Base-by-base conservation (phyloP, 495 filamentous ascomycete genomes). In the Lasiosphaeris hirsuta region DNA sequence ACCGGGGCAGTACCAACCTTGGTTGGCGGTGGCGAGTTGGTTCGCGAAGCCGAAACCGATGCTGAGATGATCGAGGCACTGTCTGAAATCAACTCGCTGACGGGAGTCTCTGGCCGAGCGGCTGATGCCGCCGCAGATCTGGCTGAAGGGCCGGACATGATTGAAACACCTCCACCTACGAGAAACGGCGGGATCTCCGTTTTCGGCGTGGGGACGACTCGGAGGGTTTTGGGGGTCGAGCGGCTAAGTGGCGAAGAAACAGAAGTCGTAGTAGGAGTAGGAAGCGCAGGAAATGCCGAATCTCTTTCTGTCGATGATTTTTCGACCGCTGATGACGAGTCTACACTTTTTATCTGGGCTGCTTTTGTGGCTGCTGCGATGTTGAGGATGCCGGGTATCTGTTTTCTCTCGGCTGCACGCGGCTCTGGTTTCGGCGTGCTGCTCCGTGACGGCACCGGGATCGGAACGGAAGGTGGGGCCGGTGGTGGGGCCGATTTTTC, bases 1-100 rank as follows among this genome's bases (percentile, higher is more conserved):
- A 90, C 79, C 19, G 91, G 87, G 1, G 90, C 90, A 38, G 86
- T 85, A 38, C 90, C 90, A 44, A 93, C 81, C 62, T 81, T 89
- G 19, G 75, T 73, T 1, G 82, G 77, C 0, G 89, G 86, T n/a
- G 92, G 92, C 11, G 92, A 96, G 65, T 82, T 91, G 7, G 90
- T 85, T 40, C 92, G 71, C 15, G 77, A 80, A 15, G 72, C 83
- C n/a, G 92, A 96, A 14, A 88, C 77, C 4, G 90, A 90, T 1
- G 86, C 82, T 9, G 91, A 93, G 2, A 89, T 84, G 39, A 89
- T 79, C 5, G 84, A 85, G 19, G 89, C 88, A 56, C 78, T 90
- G 58, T 96, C 92, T 1, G 87, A 92, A 18, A 88, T 80, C 4
- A 83, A 67, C 59, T 95, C 92, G 58, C 86, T 88, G 7, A 72